Conservation (phyloP, 352 stramenopile genomes). For the Globisporangium iwayamae region DNA sequence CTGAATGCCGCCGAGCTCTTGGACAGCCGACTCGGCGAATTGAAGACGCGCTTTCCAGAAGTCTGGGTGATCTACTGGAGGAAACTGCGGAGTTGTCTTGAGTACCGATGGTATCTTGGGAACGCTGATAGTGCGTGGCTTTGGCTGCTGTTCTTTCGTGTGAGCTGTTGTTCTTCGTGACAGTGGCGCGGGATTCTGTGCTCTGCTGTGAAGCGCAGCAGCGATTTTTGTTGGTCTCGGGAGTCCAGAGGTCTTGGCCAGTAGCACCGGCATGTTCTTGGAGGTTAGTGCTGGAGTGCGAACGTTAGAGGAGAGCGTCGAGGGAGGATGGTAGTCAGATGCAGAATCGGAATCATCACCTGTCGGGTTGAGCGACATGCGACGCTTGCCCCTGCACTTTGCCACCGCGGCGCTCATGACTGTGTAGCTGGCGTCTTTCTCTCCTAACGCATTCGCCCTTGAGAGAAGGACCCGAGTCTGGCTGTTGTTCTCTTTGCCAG, state of each 20-base stretch:
- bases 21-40: constrained; percentile 4
- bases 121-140: background rate
- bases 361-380: constrained; percentile 13
- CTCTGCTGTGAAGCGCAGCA: background rate
- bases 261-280: background rate
- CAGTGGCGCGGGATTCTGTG: background rate
- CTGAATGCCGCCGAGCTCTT: constrained; percentile 10
- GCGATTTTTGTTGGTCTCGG: constrained; percentile 5
- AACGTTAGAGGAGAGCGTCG: constrained; percentile 3
- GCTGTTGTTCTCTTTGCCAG: constrained; percentile 3
- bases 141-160: constrained; percentile 1
- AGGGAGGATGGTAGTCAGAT: constrained; percentile 2
- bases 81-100: background rate
- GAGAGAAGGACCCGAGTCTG: background rate
- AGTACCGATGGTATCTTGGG: background rate
- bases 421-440: background rate
- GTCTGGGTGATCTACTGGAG: constrained; percentile 7
- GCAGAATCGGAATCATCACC: constrained; percentile 4
- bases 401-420: background rate
- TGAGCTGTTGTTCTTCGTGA: background rate
- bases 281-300: constrained; percentile 10
- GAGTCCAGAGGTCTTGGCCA: constrained; percentile 6
- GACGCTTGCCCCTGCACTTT: constrained; percentile 10
- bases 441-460: constrained; percentile 1
- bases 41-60: constrained; percentile 17